These are phyloP conservation scores for Ephemerocybe angulata DNA, from an alignment of 768 basidiomycete genomes.

Conservation along the genomic window DNA sequence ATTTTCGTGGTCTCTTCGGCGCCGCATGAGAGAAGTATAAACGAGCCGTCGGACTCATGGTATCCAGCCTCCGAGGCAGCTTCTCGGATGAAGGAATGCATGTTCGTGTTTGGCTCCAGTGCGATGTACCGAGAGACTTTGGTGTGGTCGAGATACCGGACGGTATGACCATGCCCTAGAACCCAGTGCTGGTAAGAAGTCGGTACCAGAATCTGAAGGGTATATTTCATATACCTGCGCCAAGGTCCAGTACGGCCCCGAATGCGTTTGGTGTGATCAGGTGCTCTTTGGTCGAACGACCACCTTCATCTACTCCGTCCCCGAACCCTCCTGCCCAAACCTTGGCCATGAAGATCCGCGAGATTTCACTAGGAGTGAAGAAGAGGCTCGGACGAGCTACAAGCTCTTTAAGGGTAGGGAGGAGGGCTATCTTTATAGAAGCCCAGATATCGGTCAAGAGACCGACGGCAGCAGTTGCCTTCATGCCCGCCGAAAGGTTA, in stretches of 20 bases:
- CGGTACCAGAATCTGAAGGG: too few species aligned
- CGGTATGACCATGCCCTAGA: conserved; percentile 60
- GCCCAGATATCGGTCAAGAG: conserved; percentile 40
- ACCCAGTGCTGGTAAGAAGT: too few species aligned
- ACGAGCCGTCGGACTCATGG: conserved; percentile 45
- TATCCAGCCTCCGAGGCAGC: conserved; percentile 51
- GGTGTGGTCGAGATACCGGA: conserved; percentile 52
- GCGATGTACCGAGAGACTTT: conserved; percentile 65
- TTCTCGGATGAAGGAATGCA: conserved; percentile 56
- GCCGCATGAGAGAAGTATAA: conserved; percentile 59
- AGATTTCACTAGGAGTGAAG: conserved; percentile 41
- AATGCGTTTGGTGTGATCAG: conserved; percentile 53
- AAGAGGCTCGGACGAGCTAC: conserved; percentile 40
- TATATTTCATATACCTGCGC: too few species aligned
- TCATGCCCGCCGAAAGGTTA: conserved; percentile 34
- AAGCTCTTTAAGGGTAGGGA: conserved; percentile 45
- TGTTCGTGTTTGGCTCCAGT: conserved; percentile 63
- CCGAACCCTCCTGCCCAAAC: conserved; percentile 54
- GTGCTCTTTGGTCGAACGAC: conserved; percentile 34
- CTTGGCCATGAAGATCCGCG: conserved; percentile 53
- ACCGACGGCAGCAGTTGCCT: conserved; percentile 39
- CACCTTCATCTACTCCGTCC: conserved; percentile 41
- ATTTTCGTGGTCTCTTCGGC: conserved; percentile 57
- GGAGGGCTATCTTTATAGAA: conserved; percentile 34
- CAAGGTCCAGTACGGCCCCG: conserved; percentile 65